phyloP scores from a whole-genome alignment of 2,329 filamentous ascomycete species.

The Aspergillus sclerotialis region DNA sequence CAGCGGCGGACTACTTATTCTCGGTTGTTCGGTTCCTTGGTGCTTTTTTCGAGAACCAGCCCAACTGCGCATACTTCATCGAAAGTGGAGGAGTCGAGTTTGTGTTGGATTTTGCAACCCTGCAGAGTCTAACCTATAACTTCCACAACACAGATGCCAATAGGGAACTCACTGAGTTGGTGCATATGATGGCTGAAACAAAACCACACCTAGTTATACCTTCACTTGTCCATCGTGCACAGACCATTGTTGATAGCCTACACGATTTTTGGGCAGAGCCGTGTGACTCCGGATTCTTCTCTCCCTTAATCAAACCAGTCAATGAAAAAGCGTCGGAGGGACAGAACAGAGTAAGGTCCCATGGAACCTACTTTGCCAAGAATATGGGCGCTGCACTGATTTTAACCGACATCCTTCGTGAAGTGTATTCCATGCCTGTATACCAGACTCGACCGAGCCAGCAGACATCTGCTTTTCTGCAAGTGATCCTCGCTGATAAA shows the following conservation, averaged over 20 bases:
- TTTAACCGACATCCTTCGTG: conserved; percentile 66
- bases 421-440: conserved; percentile 61
- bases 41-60: conserved; percentile 68
- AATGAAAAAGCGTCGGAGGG: conserved; percentile 12
- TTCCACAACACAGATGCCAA: conserved; percentile 62
- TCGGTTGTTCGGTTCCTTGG: conserved; percentile 70
- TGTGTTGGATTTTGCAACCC: conserved; percentile 74
- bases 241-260: conserved; percentile 61
- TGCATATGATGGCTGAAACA: conserved; percentile 71
- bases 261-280: conserved; percentile 56
- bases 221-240: conserved; percentile 67
- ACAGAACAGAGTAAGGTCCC: conserved; percentile 34
- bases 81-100: conserved; percentile 73
- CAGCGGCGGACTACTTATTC: conserved; percentile 63
- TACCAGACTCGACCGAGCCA: conserved; percentile 57
- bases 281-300: conserved; percentile 59
- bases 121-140: conserved; percentile 71
- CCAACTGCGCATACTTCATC: conserved; percentile 67
- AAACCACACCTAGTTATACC: conserved; percentile 76
- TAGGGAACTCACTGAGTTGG: conserved; percentile 63
- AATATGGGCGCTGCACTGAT: conserved; percentile 70
- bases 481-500: conserved; percentile 77
- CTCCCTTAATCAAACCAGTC: conserved; percentile 47
- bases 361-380: conserved; percentile 73
- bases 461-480: conserved; percentile 59